Conservation (phyloP, 164 flowering plant species). For the Stephania yunnanensis region DNA sequence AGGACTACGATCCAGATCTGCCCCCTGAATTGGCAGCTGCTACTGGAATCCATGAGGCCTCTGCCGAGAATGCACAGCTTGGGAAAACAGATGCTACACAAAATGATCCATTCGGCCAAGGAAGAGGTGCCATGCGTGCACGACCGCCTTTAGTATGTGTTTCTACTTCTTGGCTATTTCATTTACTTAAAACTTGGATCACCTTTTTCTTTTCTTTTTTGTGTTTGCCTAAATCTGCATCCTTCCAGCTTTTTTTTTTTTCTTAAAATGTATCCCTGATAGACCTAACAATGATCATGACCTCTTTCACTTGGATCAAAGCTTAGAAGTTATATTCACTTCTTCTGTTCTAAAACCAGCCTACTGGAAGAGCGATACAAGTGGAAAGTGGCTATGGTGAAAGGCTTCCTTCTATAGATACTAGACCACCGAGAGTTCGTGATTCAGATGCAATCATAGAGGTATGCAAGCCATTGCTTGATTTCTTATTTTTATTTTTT, state of each 20-base stretch:
- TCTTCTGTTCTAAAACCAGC: slow-evolving; percentile 38
- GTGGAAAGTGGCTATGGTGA: slow-evolving; percentile 52
- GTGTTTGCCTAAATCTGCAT: neutral
- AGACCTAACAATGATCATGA: neutral
- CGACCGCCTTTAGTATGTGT: slow-evolving; percentile 69
- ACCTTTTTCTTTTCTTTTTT: slow-evolving; percentile 1
- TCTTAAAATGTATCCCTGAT: neutral
- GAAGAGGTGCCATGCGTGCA: slow-evolving; percentile 48
- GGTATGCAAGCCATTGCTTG: slow-evolving; percentile 32
- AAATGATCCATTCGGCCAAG: slow-evolving; percentile 37
- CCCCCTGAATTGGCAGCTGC: slow-evolving; percentile 99
- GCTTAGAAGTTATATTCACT: slow-evolving; percentile 14
- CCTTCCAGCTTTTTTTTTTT: slow-evolving; percentile 2
- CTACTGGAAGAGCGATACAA: slow-evolving; percentile 81
- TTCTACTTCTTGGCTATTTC: slow-evolving; percentile 1
- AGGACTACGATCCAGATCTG: slow-evolving; percentile 98
- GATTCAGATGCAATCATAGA: slow-evolving; percentile 89
- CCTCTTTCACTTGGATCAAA: slow-evolving; percentile 5
- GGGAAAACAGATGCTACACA: slow-evolving; percentile 48
- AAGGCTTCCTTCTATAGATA: slow-evolving; percentile 53
- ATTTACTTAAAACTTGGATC: too few relatives aligned
- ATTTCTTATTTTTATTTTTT: too few relatives aligned
- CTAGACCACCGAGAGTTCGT: slow-evolving; percentile 44
- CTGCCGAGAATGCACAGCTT: slow-evolving; percentile 43
- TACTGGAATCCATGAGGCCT: slow-evolving; percentile 58